Evolutionary conservation across 441 rosid species (phyloP), one percentile per base, ranked within the genome.

Genomic region (Erodium moschatum): DNA sequence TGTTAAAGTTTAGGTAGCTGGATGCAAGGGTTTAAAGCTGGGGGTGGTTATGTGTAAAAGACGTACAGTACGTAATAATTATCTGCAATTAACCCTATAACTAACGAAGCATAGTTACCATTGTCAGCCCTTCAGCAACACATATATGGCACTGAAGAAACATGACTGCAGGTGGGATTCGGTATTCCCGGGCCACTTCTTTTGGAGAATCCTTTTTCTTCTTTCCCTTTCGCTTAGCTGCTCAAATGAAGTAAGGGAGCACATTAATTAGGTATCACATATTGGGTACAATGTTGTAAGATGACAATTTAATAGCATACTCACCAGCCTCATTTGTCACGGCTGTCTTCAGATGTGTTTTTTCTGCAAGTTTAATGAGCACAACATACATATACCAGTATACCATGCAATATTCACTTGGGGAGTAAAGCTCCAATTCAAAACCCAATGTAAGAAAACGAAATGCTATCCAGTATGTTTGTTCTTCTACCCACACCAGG

Each of bases 401-500:
- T 5, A 91, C 96, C 97, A 94, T 89, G 83, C 97, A 88, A 81
- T 86, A 89, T 82, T 94, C 97, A 72, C 81, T 72, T 0, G 89
- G 84, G 66, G 97, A 88, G 80, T 89, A 94, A 63, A 91, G 97
- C 68, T 94, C 97, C 85, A 94, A 81, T 64, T 94, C 97, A 74
- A 94, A 94, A 64, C 99, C 99, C 81, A 91, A 81, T 63, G 81
- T 75, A 68, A 94, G 91, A 84, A 88, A 94, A 58, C 94, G 89
- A 68, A 79, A 83, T 58, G 96, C 97, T 77, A 91, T 89, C 99
- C 99, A 94, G 76, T 87, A 85, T 29, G 89, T 86, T 83, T 88
- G 94, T 87, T 91, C 97, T 78, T 94, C 97, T 77, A 89, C 84
- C 97, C 97, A 89, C 74, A 82, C 69, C 62, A 88, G 94, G 66